Percentiles rank a stretch among this genome's conserved stretches.
phyloP scores from a whole-genome alignment of 2,329 filamentous ascomycete species.

The Monascus ruber region DNA sequence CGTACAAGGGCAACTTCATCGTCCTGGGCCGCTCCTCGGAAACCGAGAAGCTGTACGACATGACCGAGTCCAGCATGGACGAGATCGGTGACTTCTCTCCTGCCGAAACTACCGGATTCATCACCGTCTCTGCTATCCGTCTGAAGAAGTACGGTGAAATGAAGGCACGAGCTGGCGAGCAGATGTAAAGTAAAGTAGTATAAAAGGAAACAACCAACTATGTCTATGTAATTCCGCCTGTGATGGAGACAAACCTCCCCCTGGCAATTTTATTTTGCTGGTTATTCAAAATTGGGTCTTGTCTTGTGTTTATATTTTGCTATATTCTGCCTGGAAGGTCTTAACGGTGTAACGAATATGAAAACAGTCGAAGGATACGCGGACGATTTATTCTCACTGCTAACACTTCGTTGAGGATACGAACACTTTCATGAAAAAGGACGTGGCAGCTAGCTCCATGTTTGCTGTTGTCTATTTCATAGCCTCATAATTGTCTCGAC shows the following conservation, averaged over 20 bases:
- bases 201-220: too few relatives aligned
- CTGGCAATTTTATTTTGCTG: slow-evolving; percentile 31
- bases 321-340: slow-evolving; percentile 35
- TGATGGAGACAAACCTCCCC: too few relatives aligned
- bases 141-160: slow-evolving; percentile 36
- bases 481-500: too few relatives aligned
- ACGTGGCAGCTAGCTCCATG: too few relatives aligned
- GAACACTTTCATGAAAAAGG: too few relatives aligned
- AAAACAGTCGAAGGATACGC: not conserved
- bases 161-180: slow-evolving; percentile 27
- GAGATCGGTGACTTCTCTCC: slow-evolving; percentile 58
- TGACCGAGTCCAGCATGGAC: slow-evolving; percentile 58
- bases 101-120: slow-evolving; percentile 55
- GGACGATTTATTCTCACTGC: too few relatives aligned
- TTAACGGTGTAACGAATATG: slow-evolving; percentile 26
- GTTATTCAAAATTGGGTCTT: slow-evolving; percentile 47
- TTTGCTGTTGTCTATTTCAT: too few relatives aligned
- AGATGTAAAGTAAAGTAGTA: slow-evolving; percentile 9
- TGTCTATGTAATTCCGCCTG: too few relatives aligned
- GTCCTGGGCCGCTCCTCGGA: slow-evolving; percentile 43
- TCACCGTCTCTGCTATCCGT: slow-evolving; percentile 22
- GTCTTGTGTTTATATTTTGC: slow-evolving; percentile 29
- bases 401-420: too few relatives aligned
- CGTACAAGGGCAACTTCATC: slow-evolving; percentile 55
- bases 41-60: slow-evolving; percentile 60